These are phyloP conservation scores for Scleroderma bovista DNA, from an alignment of 768 basidiomycete genomes.

Conservation along the genomic window DNA sequence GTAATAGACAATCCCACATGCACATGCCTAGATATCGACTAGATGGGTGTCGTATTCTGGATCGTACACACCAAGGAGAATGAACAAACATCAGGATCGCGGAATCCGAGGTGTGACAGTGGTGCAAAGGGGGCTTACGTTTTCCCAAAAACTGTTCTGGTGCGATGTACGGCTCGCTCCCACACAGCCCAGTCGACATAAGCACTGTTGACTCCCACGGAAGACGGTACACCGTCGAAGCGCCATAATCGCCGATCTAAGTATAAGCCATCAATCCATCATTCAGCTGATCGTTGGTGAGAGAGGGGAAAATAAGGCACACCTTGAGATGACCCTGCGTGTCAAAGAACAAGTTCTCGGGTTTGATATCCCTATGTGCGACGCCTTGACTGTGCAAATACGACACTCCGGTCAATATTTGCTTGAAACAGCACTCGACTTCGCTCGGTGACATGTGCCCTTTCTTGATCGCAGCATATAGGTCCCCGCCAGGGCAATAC, in stretches of 20 bases:
- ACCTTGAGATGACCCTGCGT: slow-evolving; percentile 92
- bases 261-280: background rate
- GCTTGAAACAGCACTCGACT: slow-evolving; percentile 97
- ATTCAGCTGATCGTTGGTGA: background rate
- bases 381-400: slow-evolving; percentile 97
- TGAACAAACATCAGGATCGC: background rate
- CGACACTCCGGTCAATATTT: slow-evolving; percentile 80
- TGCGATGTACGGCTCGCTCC: slow-evolving; percentile 97
- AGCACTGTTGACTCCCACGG: slow-evolving; percentile 98
- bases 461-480: slow-evolving; percentile 98
- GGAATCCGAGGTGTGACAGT: slow-evolving; percentile 9
- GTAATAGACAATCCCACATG: slow-evolving; percentile 96
- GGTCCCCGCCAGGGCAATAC: slow-evolving; percentile 96
- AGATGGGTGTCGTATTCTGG: slow-evolving; percentile 94
- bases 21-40: slow-evolving; percentile 98
- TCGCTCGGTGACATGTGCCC: slow-evolving; percentile 88
- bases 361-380: slow-evolving; percentile 97
- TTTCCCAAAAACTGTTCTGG: slow-evolving; percentile 96
- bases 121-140: slow-evolving; percentile 71
- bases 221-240: slow-evolving; percentile 96
- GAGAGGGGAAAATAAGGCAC: slow-evolving; percentile 16
- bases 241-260: slow-evolving; percentile 97
- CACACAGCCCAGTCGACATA: slow-evolving; percentile 94
- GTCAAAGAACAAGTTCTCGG: slow-evolving; percentile 96
- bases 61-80: slow-evolving; percentile 6